Evolutionary conservation across 805 yeast species (phyloP).

Genomic region (Cephaloascus fragrans): DNA sequence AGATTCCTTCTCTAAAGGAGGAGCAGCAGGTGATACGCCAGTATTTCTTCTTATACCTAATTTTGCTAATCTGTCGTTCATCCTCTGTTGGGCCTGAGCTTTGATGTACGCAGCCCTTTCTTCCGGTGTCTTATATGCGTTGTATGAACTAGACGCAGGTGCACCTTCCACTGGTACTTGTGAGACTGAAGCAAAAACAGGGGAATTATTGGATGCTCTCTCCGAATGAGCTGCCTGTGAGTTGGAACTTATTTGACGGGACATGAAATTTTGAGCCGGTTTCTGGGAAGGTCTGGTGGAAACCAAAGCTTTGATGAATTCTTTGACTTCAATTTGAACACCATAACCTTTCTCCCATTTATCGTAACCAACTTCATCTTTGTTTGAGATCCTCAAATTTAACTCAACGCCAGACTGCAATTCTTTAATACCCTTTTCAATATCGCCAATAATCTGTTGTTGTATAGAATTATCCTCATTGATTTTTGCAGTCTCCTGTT

Average conservation of each 20-base stretch:
- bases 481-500: slow-evolving; percentile 41
- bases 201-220: too few species aligned
- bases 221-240: too few species aligned
- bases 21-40: slow-evolving; percentile 1
- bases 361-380: slow-evolving; percentile 41
- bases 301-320: slow-evolving; percentile 49
- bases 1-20: neutral
- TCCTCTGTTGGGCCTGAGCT: slow-evolving; percentile 68
- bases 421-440: slow-evolving; percentile 60
- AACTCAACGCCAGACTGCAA: slow-evolving; percentile 41
- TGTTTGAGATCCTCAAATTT: slow-evolving; percentile 27
- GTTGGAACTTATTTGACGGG: too few species aligned
- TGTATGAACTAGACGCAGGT: slow-evolving; percentile 11
- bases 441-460: slow-evolving; percentile 55
- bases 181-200: slow-evolving; percentile 8
- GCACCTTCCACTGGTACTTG: slow-evolving; percentile 7
- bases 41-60: slow-evolving; percentile 52
- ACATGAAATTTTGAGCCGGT: too few species aligned
- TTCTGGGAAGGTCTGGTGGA: slow-evolving; percentile 13
- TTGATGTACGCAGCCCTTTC: slow-evolving; percentile 75
- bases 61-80: slow-evolving; percentile 79
- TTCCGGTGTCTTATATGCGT: slow-evolving; percentile 36
- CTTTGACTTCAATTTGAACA: slow-evolving; percentile 49
- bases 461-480: slow-evolving; percentile 45
- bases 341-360: slow-evolving; percentile 83